phyloP scores from a whole-genome alignment of 257 asterid genomes.

The Rehmannia glutinosa region DNA sequence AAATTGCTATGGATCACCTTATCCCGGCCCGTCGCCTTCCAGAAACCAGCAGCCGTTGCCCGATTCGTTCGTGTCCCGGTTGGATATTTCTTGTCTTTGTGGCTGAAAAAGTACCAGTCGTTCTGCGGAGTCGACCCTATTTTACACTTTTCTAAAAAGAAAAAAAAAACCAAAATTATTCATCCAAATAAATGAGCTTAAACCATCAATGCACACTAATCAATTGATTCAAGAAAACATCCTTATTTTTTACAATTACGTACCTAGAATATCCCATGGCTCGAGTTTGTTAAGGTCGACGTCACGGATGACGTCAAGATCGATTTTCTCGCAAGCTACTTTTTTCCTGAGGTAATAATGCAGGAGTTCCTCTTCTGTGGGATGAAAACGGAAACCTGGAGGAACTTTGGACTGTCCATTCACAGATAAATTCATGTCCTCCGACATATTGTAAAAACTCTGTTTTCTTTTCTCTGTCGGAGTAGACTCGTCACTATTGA shows the following conservation, averaged over 20 bases:
- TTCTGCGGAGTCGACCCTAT: slow-evolving; percentile 86
- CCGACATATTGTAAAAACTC: slow-evolving; percentile 21
- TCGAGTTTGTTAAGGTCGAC: slow-evolving; percentile 93
- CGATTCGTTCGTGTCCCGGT: slow-evolving; percentile 88
- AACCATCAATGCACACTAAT: background rate
- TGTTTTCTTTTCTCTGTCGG: background rate
- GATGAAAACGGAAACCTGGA: slow-evolving; percentile 91
- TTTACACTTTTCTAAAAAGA: slow-evolving; percentile 59
- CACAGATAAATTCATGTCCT: slow-evolving; percentile 67
- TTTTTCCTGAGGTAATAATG: slow-evolving; percentile 84
- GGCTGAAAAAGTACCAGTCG: slow-evolving; percentile 94
- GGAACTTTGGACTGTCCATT: slow-evolving; percentile 87
- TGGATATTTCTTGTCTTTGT: slow-evolving; percentile 87
- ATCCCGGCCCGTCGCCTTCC: slow-evolving; percentile 96
- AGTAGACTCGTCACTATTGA: background rate
- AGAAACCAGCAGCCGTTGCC: slow-evolving; percentile 87
- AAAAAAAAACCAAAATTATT: too few species aligned
- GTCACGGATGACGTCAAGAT: slow-evolving; percentile 84
- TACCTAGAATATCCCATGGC: slow-evolving; percentile 97
- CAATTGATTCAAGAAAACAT: too few species aligned
- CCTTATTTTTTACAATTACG: too few species aligned
- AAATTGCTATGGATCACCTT: slow-evolving; percentile 68
- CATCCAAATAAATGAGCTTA: too few species aligned
- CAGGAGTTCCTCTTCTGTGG: slow-evolving; percentile 89
- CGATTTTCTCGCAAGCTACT: slow-evolving; percentile 60